These are phyloP conservation scores for Plasmodium sp. DNA, from an alignment of 169 alveolate genomes.

Conservation along the genomic window DNA sequence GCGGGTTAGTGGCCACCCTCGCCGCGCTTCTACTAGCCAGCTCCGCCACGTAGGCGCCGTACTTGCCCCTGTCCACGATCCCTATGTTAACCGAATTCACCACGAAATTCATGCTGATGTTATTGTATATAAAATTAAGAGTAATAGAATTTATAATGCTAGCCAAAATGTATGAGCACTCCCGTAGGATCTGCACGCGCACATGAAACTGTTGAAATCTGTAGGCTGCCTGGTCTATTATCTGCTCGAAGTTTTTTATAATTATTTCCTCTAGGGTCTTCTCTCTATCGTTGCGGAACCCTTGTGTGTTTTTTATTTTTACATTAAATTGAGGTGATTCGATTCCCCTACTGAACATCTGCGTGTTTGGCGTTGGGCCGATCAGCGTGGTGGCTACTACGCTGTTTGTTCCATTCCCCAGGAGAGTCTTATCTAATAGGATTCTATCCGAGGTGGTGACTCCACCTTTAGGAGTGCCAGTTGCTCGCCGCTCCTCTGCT, in stretches of 20 bases:
- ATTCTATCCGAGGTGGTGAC: background rate
- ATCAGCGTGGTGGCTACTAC: slow-evolving; percentile 25
- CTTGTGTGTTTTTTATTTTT: slow-evolving; percentile 46
- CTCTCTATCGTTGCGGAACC: slow-evolving; percentile 32
- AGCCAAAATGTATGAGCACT: slow-evolving; percentile 19
- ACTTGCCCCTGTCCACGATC: slow-evolving; percentile 17
- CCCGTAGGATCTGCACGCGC: slow-evolving; percentile 22
- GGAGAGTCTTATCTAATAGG: background rate
- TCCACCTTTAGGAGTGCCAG: background rate
- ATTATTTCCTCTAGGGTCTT: slow-evolving; percentile 29
- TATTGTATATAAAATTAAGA: slow-evolving; percentile 21
- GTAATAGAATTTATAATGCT: slow-evolving; percentile 34
- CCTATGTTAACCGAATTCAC: slow-evolving; percentile 27
- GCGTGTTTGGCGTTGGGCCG: slow-evolving; percentile 19
- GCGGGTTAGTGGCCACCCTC: background rate
- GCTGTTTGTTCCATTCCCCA: slow-evolving; percentile 54
- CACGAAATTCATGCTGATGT: slow-evolving; percentile 44
- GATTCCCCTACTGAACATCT: slow-evolving; percentile 15
- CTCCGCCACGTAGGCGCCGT: background rate
- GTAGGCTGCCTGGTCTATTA: slow-evolving; percentile 21
- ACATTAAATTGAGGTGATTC: slow-evolving; percentile 22
- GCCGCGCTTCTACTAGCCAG: background rate
- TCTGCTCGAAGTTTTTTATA: slow-evolving; percentile 19
- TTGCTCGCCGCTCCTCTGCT: background rate
- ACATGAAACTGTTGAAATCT: slow-evolving; percentile 40